Conservation (phyloP, 2,329 filamentous ascomycete species). For the Pyrenochaeta sp. region DNA sequence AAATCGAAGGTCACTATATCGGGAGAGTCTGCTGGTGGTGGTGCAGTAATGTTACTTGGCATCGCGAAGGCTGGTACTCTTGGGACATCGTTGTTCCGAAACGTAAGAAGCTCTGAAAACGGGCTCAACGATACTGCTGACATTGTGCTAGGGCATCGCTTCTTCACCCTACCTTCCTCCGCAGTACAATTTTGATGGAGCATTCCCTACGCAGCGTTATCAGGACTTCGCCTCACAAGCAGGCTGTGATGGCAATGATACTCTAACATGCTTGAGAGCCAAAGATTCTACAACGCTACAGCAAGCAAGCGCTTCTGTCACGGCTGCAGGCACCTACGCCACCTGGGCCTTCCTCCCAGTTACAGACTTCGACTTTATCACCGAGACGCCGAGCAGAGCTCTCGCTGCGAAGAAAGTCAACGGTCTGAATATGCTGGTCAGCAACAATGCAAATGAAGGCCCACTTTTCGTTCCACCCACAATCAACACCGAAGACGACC, state of each 20-base stretch:
- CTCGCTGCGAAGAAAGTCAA: slow-evolving; percentile 48
- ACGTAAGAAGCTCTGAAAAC: slow-evolving; percentile 29
- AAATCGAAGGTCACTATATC: slow-evolving; percentile 41
- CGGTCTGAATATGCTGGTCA: slow-evolving; percentile 43
- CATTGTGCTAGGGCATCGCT: slow-evolving; percentile 25
- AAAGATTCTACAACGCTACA: slow-evolving; percentile 47
- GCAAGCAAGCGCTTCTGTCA: slow-evolving; percentile 48
- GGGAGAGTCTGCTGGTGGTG: slow-evolving; percentile 51
- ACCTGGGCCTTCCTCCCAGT: slow-evolving; percentile 56
- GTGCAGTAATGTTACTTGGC: slow-evolving; percentile 49
- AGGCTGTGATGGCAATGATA: slow-evolving; percentile 40
- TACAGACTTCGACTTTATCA: slow-evolving; percentile 51
- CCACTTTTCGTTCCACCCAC: slow-evolving; percentile 55
- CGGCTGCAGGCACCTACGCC: slow-evolving; percentile 45
- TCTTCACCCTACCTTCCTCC: slow-evolving; percentile 63
- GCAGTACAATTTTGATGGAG: slow-evolving; percentile 60
- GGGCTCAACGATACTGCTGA: background rate
- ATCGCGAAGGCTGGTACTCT: slow-evolving; percentile 38
- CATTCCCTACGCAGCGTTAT: slow-evolving; percentile 56
- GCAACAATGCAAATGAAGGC: slow-evolving; percentile 63
- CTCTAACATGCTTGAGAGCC: slow-evolving; percentile 52
- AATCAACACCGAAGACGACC: slow-evolving; percentile 52
- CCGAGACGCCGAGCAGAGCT: slow-evolving; percentile 47
- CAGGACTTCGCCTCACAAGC: slow-evolving; percentile 50
- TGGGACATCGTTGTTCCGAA: slow-evolving; percentile 44